Percentiles rank a stretch among this genome's conserved stretches.
phyloP scores from a whole-genome alignment of 805 yeast genomes.

The Kazachstania africana region DNA sequence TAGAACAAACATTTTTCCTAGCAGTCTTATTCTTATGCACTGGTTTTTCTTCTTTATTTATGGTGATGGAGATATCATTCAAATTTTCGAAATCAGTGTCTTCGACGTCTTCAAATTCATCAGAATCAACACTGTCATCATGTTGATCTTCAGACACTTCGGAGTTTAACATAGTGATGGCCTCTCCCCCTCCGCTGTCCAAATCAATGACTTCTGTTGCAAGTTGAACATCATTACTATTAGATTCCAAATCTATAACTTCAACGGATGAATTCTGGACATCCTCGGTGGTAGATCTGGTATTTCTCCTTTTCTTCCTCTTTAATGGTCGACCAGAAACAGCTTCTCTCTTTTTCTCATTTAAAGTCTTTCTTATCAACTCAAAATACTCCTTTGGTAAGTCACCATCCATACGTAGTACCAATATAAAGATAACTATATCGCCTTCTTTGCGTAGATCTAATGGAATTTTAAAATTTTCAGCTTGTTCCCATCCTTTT shows the following conservation, averaged over 20 bases:
- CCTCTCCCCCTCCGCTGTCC: background rate
- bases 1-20: conserved; percentile 30
- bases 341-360: conserved; percentile 10
- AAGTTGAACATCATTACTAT: too few species aligned
- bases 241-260: conserved; percentile 4
- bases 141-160: conserved; percentile 10
- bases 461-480: too few species aligned
- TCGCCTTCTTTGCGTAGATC: background rate
- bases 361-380: conserved; percentile 19
- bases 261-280: conserved; percentile 1
- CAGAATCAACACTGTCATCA: conserved; percentile 18
- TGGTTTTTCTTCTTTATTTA: conserved; percentile 11
- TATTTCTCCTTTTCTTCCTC: conserved; percentile 7
- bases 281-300: background rate
- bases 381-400: conserved; percentile 24
- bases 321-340: conserved; percentile 7
- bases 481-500: too few species aligned
- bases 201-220: conserved; percentile 1
- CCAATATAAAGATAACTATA: too few species aligned
- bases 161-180: background rate
- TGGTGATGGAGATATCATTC: conserved; percentile 20
- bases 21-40: conserved; percentile 11
- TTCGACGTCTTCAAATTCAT: conserved; percentile 16
- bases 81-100: conserved; percentile 1
- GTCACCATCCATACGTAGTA: conserved; percentile 14